Percentiles rank a stretch among this genome's conserved stretches.
Evolutionary conservation across 2,329 filamentous ascomycete genomes (phyloP).

Genomic region (Cladosporium sp.): DNA sequence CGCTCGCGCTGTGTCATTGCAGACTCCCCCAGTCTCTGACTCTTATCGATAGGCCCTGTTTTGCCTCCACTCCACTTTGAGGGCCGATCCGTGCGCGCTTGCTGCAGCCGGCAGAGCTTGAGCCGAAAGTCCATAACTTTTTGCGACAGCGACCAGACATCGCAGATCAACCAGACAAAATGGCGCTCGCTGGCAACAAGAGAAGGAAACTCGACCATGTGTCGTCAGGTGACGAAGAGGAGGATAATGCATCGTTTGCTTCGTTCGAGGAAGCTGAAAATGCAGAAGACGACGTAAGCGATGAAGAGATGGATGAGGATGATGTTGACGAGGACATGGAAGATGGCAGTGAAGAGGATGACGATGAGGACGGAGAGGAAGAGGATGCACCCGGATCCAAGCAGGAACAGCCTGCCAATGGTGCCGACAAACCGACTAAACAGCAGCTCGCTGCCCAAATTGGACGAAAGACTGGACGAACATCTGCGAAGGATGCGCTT

Average conservation of each 20-base stretch:
- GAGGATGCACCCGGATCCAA: slow-evolving; percentile 9
- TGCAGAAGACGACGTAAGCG: slow-evolving; percentile 9
- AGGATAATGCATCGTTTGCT: slow-evolving; percentile 28
- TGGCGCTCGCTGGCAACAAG: slow-evolving; percentile 29
- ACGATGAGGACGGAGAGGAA: slow-evolving; percentile 8
- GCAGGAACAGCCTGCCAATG: slow-evolving; percentile 13
- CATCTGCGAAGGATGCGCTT: slow-evolving; percentile 13
- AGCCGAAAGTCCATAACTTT: slow-evolving; percentile 11
- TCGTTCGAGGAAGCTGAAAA: slow-evolving; percentile 20
- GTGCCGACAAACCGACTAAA: background rate
- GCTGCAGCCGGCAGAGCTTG: slow-evolving; percentile 3
- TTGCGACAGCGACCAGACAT: slow-evolving; percentile 4
- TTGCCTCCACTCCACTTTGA: background rate
- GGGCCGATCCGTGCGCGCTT: background rate
- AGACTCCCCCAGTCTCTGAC: background rate
- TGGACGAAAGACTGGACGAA: slow-evolving; percentile 8
- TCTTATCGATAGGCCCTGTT: too few species aligned
- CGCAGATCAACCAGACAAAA: slow-evolving; percentile 13
- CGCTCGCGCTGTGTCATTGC: slow-evolving; percentile 1
- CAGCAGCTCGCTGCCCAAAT: slow-evolving; percentile 5
- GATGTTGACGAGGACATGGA: slow-evolving; percentile 14
- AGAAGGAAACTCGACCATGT: slow-evolving; percentile 30
- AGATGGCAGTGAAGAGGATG: slow-evolving; percentile 8
- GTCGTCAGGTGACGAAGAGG: slow-evolving; percentile 23
- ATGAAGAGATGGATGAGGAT: slow-evolving; percentile 9